Percentiles rank a stretch among this genome's conserved stretches.
Evolutionary conservation across 2,329 filamentous ascomycete genomes (phyloP).

Genomic region (Madurella fahalii): DNA sequence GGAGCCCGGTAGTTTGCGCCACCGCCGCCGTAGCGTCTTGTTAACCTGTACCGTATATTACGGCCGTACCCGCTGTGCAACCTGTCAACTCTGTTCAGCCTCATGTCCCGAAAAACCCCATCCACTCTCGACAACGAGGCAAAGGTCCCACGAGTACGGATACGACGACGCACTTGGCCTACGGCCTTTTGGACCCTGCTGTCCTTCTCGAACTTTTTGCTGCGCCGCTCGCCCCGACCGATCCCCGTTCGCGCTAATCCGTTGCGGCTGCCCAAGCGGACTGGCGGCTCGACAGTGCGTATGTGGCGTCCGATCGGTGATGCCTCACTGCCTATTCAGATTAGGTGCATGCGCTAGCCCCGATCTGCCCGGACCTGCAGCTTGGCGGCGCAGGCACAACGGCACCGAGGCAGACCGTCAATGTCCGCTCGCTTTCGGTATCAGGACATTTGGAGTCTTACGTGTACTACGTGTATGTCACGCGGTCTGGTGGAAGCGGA

Average conservation of each 20-base stretch:
- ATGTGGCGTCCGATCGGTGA: constrained; percentile 14
- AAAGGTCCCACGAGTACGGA: too few species aligned
- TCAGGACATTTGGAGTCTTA: too few species aligned
- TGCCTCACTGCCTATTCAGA: constrained; percentile 3
- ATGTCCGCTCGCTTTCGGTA: too few species aligned
- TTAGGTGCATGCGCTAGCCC: constrained; percentile 17
- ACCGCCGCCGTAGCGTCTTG: neutral
- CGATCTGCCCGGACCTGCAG: constrained; percentile 15
- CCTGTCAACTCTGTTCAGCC: constrained; percentile 2
- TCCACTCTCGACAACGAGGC: too few species aligned
- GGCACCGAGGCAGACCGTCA: neutral
- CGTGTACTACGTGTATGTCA: too few species aligned
- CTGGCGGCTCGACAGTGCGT: neutral
- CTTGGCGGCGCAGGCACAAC: constrained; percentile 7
- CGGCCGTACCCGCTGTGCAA: constrained; percentile 11
- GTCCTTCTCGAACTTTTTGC: neutral
- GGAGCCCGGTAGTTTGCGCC: constrained; percentile 2
- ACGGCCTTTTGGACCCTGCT: too few species aligned
- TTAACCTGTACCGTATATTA: neutral
- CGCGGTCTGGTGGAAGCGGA: constrained; percentile 2
- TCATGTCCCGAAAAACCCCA: neutral
- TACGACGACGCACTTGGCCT: too few species aligned
- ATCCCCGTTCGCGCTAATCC: constrained; percentile 4
- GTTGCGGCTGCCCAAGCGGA: too few species aligned
- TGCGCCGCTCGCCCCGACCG: neutral